Evolutionary conservation across 2,329 filamentous ascomycete species (phyloP), one percentile per base, ranked within the genome.

Genomic region (Talaromyces islandicus): DNA sequence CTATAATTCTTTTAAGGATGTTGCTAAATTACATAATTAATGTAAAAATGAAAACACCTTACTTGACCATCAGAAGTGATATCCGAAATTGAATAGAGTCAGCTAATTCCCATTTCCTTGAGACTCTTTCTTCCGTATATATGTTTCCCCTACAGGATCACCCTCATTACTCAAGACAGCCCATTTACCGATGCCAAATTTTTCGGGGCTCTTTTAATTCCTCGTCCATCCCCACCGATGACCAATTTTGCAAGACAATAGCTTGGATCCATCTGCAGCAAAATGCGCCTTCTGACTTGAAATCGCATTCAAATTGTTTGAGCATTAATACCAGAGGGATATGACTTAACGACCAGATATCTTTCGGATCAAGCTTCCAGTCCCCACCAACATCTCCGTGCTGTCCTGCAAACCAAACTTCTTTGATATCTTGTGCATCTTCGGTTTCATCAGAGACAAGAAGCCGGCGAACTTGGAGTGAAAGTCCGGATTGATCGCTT

Each of bases 361-460:
- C 88, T 19, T 78, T 78, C 0, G 43, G 43, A 46, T 46, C 71
- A 0, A 83, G 72, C 43, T 83, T 81, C 88, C 88, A 91, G 0
- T 89, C 89, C 9, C 89, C 89, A 0, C 89, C 89, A 21, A 92
- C 83, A 63, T 92, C 89, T 1, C 83, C 88, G 62, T 93, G 90
- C 6, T 86, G 85, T 1, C 90, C 90, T 0, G 89, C 78, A 65
- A 93, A 93, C 67, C 73, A 77, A 2, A 92, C 83, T 67, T 93
- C 90, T 62, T 89, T 82, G 41, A 92, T 86, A 64, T 92, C 88
- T 25, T 48, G 43, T 12, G 19, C 43, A 24, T 9, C 19, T 2
- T 24, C 43, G 4, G 43, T 48, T 68, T 91, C 43, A 24, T 48
- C 43, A 21, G 43, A 48, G 5, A 48, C 12, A 5, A 48, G 43